Evolutionary conservation across 805 yeast species (phyloP), one percentile per base, ranked within the genome.

Genomic region (Myxozyma udenii): DNA sequence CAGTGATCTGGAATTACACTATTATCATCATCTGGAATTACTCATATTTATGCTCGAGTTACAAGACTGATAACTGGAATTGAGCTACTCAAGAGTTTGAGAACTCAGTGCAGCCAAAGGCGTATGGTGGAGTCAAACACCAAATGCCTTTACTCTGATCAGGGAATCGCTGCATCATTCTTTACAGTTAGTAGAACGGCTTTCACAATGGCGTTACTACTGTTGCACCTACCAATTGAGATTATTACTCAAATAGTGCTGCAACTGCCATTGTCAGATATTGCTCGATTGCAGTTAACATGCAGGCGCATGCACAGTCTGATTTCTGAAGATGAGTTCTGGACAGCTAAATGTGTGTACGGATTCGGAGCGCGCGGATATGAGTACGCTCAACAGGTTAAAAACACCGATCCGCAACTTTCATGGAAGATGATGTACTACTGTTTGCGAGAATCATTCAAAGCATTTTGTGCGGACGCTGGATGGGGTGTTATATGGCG

Each of bases 401-500:
- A n/a, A n/a, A n/a, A n/a, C n/a, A 19, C 22, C 5, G 25, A 33
- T n/a, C 38, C 44, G 16, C 18, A 45, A 19, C 33, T 32, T 19
- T 24, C 53, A n/a, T 49, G 51, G 51, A 11, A 19, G 12, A 24
- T 23, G 26, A 28, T 49, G 9, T 49, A 44, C 39, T 1, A 40
- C 26, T 12, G 51, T 37, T 14, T 45, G 53, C 45, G 38, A 49
- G 23, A 44, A 36, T n/a, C n/a, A n/a, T n/a, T n/a, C n/a, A n/a
- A n/a, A n/a, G n/a, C n/a, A 42, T 55, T 37, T 36, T 55, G 59
- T 40, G 56, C 59, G 3, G 59, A 47, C 18, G 46, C 32, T 9
- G 51, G 51, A 2, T 55, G 59, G 59, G 59, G 59, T 12, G 45
- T 55, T 4, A 51, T 55, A 18, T 55, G 59, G 59, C 44, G 45